Base-by-base conservation (phyloP, 768 basidiomycete species). In the Collybia mongolica region DNA sequence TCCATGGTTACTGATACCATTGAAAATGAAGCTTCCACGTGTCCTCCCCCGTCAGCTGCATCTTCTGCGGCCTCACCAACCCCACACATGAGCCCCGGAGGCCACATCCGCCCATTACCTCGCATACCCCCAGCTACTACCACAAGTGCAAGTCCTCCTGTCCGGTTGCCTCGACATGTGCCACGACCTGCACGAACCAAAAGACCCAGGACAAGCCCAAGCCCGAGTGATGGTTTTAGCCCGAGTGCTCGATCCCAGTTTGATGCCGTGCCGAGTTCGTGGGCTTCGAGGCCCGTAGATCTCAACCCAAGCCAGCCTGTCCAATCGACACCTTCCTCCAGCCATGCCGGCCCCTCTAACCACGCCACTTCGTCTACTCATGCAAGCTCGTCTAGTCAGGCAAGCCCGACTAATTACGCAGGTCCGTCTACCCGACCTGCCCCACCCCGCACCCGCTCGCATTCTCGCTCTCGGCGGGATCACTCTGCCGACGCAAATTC, bases 201-300 rank as follows among this genome's bases (percentile, higher is more conserved):
- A 47, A 57, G 65, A 1, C 63, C 65, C 6, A 63, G 59, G 24
- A 63, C 65, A 11, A 64, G 62, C 36, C 61, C 65, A 2, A 54
- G 51, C 23, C 38, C 39, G 9, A 50, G 45, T 23, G 49, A 44
- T 6, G 49, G 36, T 22, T 51, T 53, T 6, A 50, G 37, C 23
- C 17, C 18, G 2, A 24, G 40, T n/a, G 51, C 40, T 2, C 48
- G 53, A 29, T 51, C 53, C 19, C 58, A 48, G 5, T 53, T 56
- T 17, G 58, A 59, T 48, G 46, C 49, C 11, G 55, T 61, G 8
- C 58, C 60, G 5, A 55, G 49, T 17, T 60, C 56, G 4, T 63
- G 62, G 61, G 59, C 58, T 5, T 62, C 63, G 0, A 55, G 57
- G 22, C 63, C 64, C 11, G 59, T 61, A 8, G 64, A 64, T 45